These are phyloP conservation scores for Tulasnella sp. DNA, from an alignment of 768 basidiomycete species.

Conservation along the genomic window DNA sequence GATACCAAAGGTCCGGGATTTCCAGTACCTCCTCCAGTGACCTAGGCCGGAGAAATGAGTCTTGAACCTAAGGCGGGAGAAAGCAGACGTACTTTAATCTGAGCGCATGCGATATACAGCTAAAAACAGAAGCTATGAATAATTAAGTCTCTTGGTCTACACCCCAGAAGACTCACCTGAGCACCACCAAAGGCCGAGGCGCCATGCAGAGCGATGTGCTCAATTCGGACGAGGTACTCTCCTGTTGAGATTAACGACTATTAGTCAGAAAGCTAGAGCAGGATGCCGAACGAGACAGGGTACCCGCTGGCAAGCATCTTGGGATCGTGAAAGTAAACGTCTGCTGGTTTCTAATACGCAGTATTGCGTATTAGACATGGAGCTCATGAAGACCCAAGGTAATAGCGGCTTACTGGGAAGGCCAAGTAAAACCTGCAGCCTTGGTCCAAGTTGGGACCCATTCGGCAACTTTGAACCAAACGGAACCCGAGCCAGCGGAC, in stretches of 20 bases:
- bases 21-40: constrained; percentile 35
- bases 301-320: constrained; percentile 46
- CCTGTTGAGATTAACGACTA: constrained; percentile 15
- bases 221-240: constrained; percentile 38
- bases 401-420: constrained; percentile 45
- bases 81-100: constrained; percentile 32
- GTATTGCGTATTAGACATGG: background rate
- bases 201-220: constrained; percentile 39
- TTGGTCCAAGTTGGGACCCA: constrained; percentile 13
- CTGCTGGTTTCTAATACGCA: constrained; percentile 54
- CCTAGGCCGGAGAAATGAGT: too few relatives aligned
- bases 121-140: constrained; percentile 44
- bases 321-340: constrained; percentile 35
- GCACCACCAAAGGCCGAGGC: constrained; percentile 36
- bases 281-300: constrained; percentile 39
- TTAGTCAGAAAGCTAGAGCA: background rate
- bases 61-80: too few relatives aligned
- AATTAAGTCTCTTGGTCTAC: background rate
- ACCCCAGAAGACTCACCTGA: constrained; percentile 22
- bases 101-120: constrained; percentile 39
- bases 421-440: constrained; percentile 46
- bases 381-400: background rate
- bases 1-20: constrained; percentile 17
- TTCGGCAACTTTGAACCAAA: constrained; percentile 52
- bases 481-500: constrained; percentile 52